Conservation (phyloP, 2,329 filamentous ascomycete genomes). For the Colletotrichum lupini region DNA sequence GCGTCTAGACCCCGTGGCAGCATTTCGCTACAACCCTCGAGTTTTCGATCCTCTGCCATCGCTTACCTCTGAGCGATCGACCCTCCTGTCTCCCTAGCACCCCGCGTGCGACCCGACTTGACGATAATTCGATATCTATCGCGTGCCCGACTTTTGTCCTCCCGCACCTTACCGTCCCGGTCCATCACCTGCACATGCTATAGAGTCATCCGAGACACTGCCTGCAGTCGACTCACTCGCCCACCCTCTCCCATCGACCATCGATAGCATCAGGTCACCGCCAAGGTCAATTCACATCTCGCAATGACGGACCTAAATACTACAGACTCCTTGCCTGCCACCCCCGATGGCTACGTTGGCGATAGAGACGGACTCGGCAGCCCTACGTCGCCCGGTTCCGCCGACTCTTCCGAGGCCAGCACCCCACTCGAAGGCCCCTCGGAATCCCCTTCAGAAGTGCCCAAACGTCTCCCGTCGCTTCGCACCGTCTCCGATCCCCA, state of each 20-base stretch:
- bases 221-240: background rate
- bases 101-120: background rate
- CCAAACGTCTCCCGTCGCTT: slow-evolving; percentile 67
- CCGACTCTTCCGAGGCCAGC: slow-evolving; percentile 59
- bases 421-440: slow-evolving; percentile 57
- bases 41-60: slow-evolving; percentile 23
- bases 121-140: slow-evolving; percentile 11
- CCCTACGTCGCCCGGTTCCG: slow-evolving; percentile 56
- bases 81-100: background rate
- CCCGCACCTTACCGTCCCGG: background rate
- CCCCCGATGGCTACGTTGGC: slow-evolving; percentile 56
- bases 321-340: slow-evolving; percentile 53
- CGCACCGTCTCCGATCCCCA: slow-evolving; percentile 70
- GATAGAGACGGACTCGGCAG: slow-evolving; percentile 47
- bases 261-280: background rate
- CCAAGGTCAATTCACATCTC: background rate
- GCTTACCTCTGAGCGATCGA: slow-evolving; percentile 24
- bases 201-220: slow-evolving; percentile 11
- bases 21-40: slow-evolving; percentile 18
- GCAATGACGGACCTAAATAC: slow-evolving; percentile 36
- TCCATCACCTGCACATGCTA: slow-evolving; percentile 9
- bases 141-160: background rate
- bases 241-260: background rate
- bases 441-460: slow-evolving; percentile 47
- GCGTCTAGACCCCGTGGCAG: slow-evolving; percentile 28